Percentiles rank a stretch among this genome's conserved stretches.
These are phyloP conservation scores for Galerina sulciceps DNA, from an alignment of 768 basidiomycete species.

Conservation along the genomic window DNA sequence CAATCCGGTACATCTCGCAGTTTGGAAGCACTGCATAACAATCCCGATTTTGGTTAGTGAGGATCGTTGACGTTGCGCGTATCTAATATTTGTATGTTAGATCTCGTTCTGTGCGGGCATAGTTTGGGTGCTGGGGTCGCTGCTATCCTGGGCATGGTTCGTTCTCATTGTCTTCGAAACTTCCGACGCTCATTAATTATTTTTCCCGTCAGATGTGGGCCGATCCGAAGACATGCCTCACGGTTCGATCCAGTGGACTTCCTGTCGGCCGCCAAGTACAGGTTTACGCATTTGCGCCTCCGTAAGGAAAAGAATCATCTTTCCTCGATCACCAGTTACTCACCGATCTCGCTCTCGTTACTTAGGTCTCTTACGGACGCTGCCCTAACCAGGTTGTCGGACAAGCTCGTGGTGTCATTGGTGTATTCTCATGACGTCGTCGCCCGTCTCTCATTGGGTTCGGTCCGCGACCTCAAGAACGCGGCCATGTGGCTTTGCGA, in stretches of 20 bases:
- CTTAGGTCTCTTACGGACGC: slow-evolving; percentile 65
- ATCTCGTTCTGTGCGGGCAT: slow-evolving; percentile 81
- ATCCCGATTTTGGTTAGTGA: slow-evolving; percentile 72
- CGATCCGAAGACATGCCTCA: slow-evolving; percentile 77
- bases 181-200: not conserved
- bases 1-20: slow-evolving; percentile 77
- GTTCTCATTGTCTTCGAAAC: not conserved
- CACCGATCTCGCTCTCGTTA: not conserved
- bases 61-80: not conserved
- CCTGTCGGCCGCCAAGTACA: slow-evolving; percentile 68
- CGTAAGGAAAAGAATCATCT: slow-evolving; percentile 47
- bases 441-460: slow-evolving; percentile 76
- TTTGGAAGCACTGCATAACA: slow-evolving; percentile 68
- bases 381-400: slow-evolving; percentile 59
- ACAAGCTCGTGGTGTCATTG: slow-evolving; percentile 73
- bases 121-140: slow-evolving; percentile 86
- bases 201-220: slow-evolving; percentile 73
- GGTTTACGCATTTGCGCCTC: slow-evolving; percentile 82
- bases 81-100: slow-evolving; percentile 32
- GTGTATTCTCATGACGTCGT: slow-evolving; percentile 86
- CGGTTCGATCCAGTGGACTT: slow-evolving; percentile 67
- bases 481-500: slow-evolving; percentile 83
- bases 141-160: slow-evolving; percentile 70
- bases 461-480: slow-evolving; percentile 75
- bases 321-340: not conserved